These are phyloP conservation scores for Cadophora malorum DNA, from an alignment of 2,329 filamentous ascomycete genomes.

Conservation along the genomic window DNA sequence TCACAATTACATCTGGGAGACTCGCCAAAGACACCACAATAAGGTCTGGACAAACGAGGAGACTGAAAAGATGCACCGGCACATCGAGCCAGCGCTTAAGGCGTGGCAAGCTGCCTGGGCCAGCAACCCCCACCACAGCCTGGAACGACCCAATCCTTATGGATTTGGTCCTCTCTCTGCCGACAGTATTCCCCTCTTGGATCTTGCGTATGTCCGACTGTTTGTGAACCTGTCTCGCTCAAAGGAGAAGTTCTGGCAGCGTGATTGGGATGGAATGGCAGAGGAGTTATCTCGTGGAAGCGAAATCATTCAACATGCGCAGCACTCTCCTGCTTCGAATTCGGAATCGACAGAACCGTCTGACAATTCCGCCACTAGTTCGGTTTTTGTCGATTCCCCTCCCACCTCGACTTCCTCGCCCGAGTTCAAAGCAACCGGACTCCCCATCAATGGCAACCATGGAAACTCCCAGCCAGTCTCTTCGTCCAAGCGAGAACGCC, in stretches of 20 bases:
- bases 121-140: conserved; percentile 81
- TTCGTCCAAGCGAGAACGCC: conserved; percentile 79
- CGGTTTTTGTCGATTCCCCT: conserved; percentile 58
- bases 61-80: conserved; percentile 93
- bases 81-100: conserved; percentile 91
- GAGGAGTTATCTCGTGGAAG: conserved; percentile 81
- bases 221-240: conserved; percentile 93
- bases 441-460: conserved; percentile 37
- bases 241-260: conserved; percentile 93
- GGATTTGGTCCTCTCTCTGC: conserved; percentile 83
- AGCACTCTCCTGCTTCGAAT: conserved; percentile 60
- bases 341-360: conserved; percentile 49
- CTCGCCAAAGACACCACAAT: conserved; percentile 85
- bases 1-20: conserved; percentile 99
- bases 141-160: conserved; percentile 85
- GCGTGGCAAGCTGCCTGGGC: conserved; percentile 96
- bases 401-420: conserved; percentile 58
- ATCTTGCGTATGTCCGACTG: conserved; percentile 88
- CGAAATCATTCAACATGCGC: conserved; percentile 76
- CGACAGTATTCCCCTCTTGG: conserved; percentile 88
- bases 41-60: conserved; percentile 90
- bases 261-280: conserved; percentile 91
- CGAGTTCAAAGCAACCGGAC: conserved; percentile 38
- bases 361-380: conserved; percentile 54
- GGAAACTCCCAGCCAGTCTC: conserved; percentile 47